These are phyloP conservation scores for Spencermartinsiella europaea DNA, from an alignment of 805 yeast genomes.

Conservation along the genomic window DNA sequence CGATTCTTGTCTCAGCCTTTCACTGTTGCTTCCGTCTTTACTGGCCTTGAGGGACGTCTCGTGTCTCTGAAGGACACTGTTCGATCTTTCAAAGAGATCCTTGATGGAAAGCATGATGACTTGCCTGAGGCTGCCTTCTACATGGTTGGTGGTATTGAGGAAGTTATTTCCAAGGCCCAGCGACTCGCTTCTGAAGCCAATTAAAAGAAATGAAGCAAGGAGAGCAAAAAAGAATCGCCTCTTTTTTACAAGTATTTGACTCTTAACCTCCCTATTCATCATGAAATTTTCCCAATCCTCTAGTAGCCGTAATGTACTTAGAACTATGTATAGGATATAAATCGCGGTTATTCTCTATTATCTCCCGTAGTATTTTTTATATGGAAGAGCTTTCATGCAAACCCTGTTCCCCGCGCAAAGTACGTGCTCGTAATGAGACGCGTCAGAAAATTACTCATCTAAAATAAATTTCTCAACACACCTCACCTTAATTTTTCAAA, in stretches of 20 bases:
- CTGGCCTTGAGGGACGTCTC: slow-evolving; percentile 98
- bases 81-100: slow-evolving; percentile 90
- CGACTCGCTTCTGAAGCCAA: slow-evolving; percentile 61
- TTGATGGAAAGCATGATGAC: slow-evolving; percentile 97
- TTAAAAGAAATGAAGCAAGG: slow-evolving; percentile 7
- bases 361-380: too few species aligned
- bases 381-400: too few species aligned
- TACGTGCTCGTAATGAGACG: too few species aligned
- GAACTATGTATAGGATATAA: not conserved
- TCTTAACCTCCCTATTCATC: too few species aligned
- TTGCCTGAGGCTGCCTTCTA: slow-evolving; percentile 99
- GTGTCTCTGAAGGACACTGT: slow-evolving; percentile 96
- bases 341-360: not conserved
- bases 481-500: too few species aligned
- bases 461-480: too few species aligned
- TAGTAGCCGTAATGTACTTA: not conserved
- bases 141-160: slow-evolving; percentile 99
- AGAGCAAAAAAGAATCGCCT: too few species aligned
- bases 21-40: slow-evolving; percentile 99
- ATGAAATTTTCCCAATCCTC: too few species aligned
- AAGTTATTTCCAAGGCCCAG: slow-evolving; percentile 97
- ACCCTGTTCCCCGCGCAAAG: too few species aligned
- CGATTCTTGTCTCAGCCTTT: slow-evolving; percentile 99
- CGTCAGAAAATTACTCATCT: too few species aligned
- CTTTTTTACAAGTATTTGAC: too few species aligned